phyloP scores from a whole-genome alignment of 2,329 filamentous ascomycete genomes.

The Dactylellina parvicollis region DNA sequence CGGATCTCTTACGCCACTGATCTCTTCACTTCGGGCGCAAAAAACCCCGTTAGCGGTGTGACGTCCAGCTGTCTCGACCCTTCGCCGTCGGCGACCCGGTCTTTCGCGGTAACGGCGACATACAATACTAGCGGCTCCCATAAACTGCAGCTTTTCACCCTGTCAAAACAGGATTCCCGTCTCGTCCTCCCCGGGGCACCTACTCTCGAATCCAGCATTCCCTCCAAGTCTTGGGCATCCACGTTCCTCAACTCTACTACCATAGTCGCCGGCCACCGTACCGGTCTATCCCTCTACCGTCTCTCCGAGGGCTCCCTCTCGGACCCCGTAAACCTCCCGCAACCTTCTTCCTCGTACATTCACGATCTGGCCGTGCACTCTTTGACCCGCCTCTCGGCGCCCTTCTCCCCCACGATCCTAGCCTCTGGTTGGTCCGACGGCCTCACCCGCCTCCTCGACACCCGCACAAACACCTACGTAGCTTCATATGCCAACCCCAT shows the following conservation, averaged over 20 bases:
- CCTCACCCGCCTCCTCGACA: constrained; percentile 30
- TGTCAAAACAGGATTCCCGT: background rate
- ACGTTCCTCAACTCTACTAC: constrained; percentile 25
- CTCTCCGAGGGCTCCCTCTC: background rate
- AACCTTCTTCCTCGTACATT: constrained; percentile 15
- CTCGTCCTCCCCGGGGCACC: background rate
- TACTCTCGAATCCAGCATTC: constrained; percentile 1
- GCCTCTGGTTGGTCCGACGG: constrained; percentile 51
- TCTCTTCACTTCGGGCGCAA: constrained; percentile 14
- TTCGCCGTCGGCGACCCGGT: background rate
- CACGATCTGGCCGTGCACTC: constrained; percentile 40
- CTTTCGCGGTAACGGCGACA: constrained; percentile 22
- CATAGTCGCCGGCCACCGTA: constrained; percentile 29
- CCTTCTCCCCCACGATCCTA: constrained; percentile 20
- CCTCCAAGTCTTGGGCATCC: constrained; percentile 34
- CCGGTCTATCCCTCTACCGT: constrained; percentile 27
- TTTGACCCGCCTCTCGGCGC: constrained; percentile 14
- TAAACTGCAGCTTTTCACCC: constrained; percentile 25
- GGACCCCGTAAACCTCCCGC: background rate
- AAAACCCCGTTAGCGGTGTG: constrained; percentile 27
- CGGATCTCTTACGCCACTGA: background rate
- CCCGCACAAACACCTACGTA: constrained; percentile 10
- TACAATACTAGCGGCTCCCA: background rate
- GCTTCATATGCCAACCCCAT: constrained; percentile 21
- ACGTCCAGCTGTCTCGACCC: constrained; percentile 30